Conservation (phyloP, 306 rosid species). For the Malus asiatica region DNA sequence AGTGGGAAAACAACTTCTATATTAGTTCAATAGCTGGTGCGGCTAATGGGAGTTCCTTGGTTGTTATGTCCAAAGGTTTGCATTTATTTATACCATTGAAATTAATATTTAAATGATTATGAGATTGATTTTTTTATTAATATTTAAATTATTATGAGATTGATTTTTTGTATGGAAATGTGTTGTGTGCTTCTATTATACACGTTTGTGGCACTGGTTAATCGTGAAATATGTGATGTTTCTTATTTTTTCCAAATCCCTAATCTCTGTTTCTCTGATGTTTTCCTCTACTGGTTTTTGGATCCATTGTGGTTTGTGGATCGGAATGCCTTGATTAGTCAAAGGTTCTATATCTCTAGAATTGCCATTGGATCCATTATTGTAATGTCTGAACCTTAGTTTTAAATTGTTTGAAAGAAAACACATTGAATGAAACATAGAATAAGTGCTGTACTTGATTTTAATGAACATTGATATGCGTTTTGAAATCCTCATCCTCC, state of each 20-base stretch:
- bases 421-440: no score
- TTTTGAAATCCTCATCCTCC: no score
- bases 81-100: neutral
- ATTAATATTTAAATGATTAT: neutral
- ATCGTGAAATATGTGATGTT: neutral
- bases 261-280: neutral
- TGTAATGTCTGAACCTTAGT: no score
- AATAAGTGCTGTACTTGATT: no score
- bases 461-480: no score
- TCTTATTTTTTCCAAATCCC: neutral
- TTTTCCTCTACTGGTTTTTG: neutral
- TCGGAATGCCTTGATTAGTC: no score
- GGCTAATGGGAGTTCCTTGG: conserved; percentile 81
- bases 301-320: no score
- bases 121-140: no score
- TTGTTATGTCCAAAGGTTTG: conserved; percentile 94
- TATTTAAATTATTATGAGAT: neutral
- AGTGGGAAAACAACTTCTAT: conserved; percentile 89
- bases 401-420: no score
- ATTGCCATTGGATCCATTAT: no score
- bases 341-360: no score
- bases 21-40: conserved; percentile 94
- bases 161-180: neutral
- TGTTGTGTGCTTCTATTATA: neutral
- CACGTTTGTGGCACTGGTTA: neutral